phyloP scores from a whole-genome alignment of 768 basidiomycete genomes.

The Tephrocybe sp. region DNA sequence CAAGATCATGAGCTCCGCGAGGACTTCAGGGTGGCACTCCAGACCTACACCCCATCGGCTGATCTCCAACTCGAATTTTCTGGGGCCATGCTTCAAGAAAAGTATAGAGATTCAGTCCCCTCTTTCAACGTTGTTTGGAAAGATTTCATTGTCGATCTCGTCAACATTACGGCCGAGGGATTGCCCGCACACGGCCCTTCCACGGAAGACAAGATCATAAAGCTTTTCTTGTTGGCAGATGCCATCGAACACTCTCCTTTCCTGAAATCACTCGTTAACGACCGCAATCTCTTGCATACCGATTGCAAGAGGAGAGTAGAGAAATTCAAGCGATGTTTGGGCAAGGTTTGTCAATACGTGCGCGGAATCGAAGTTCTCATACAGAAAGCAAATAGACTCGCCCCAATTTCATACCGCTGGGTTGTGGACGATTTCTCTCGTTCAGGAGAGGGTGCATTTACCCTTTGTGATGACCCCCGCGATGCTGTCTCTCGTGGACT shows the following conservation, averaged over 20 bases:
- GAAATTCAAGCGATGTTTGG: background rate
- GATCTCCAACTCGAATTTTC: background rate
- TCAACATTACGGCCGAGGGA: background rate
- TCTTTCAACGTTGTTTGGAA: background rate
- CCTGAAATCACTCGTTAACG: background rate
- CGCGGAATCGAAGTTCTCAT: background rate
- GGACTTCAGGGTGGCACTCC: background rate
- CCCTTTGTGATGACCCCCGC: too few relatives aligned
- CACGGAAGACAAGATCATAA: background rate
- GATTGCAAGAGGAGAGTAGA: background rate
- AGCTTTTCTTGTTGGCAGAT: background rate
- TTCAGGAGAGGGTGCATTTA: too few relatives aligned
- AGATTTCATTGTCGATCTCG: background rate
- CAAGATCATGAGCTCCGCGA: background rate
- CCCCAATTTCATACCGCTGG: background rate
- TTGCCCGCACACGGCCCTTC: background rate
- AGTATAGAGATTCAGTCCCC: background rate
- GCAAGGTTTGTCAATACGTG: background rate
- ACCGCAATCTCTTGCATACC: background rate
- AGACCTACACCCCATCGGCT: background rate
- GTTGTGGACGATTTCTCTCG: slow-evolving; percentile 30
- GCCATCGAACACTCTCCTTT: background rate
- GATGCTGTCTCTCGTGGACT: too few relatives aligned
- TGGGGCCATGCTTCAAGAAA: background rate
- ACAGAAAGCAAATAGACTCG: background rate